phyloP scores from a whole-genome alignment of 208 protist genomes.

The Herpetomonas samuelpessoai region DNA sequence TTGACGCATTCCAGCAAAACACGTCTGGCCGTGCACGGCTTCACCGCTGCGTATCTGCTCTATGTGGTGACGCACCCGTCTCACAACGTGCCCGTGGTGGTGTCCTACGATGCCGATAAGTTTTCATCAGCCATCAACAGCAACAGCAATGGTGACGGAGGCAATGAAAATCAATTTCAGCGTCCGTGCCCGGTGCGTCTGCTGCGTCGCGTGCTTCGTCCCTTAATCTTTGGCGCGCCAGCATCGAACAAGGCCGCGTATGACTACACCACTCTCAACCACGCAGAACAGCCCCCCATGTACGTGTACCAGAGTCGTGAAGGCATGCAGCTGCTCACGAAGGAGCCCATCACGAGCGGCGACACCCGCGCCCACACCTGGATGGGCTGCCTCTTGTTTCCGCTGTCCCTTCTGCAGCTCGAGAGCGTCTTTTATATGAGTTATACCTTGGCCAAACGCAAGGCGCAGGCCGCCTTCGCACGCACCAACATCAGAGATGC shows the following conservation, averaged over 20 bases:
- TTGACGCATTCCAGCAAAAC: constrained; percentile 20
- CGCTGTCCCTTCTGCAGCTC: constrained; percentile 23
- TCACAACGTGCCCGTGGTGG: constrained; percentile 13
- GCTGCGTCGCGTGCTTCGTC: not conserved
- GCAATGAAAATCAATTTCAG: not conserved
- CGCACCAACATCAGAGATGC: not conserved
- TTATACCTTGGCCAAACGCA: not conserved
- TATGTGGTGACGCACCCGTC: constrained; percentile 20
- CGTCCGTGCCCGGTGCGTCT: not conserved
- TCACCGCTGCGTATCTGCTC: constrained; percentile 9
- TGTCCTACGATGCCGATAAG: constrained; percentile 3
- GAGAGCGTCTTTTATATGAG: constrained; percentile 23
- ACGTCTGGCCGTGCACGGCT: constrained; percentile 18
- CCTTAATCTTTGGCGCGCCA: not conserved
- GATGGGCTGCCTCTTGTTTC: constrained; percentile 16
- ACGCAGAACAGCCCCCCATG: too few species aligned
- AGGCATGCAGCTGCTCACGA: constrained; percentile 34
- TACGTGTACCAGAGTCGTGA: constrained; percentile 26
- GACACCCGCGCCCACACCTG: constrained; percentile 13
- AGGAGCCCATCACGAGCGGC: constrained; percentile 11
- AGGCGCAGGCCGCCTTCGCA: not conserved
- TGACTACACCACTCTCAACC: too few species aligned
- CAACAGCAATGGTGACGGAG: not conserved
- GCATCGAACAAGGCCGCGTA: not conserved
- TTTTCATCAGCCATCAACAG: not conserved